Conservation (phyloP, 768 basidiomycete genomes). For the Leccinum pellstonianum region DNA sequence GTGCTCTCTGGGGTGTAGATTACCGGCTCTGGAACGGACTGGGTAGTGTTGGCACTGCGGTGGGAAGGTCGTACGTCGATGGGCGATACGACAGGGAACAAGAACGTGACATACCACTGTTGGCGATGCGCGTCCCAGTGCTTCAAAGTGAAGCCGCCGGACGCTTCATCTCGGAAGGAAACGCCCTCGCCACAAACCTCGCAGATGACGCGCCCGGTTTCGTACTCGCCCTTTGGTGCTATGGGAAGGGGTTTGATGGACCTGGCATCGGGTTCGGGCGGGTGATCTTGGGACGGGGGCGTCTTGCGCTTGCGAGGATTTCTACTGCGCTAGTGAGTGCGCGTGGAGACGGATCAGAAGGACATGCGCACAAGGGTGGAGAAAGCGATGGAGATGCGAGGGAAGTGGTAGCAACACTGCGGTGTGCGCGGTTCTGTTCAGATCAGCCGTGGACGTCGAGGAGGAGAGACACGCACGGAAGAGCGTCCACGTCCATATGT, state of each 20-base stretch:
- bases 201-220: constrained; percentile 63
- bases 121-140: constrained; percentile 69
- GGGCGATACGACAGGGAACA: constrained; percentile 3
- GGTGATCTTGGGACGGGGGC: constrained; percentile 26
- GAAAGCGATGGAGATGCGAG: constrained; percentile 16
- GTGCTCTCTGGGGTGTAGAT: constrained; percentile 44
- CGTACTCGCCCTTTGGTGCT: constrained; percentile 52
- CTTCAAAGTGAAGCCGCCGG: constrained; percentile 62
- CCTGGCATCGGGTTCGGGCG: constrained; percentile 16
- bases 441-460: constrained; percentile 14
- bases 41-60: constrained; percentile 32
- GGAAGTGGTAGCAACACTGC: constrained; percentile 13
- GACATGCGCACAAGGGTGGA: constrained; percentile 21
- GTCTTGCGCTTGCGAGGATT: constrained; percentile 42
- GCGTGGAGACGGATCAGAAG: constrained; percentile 19
- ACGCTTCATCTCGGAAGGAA: constrained; percentile 63
- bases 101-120: constrained; percentile 47
- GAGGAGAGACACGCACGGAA: constrained; percentile 19
- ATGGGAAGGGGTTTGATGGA: constrained; percentile 10
- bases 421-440: constrained; percentile 6
- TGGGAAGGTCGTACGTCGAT: constrained; percentile 6
- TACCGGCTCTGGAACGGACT: constrained; percentile 36
- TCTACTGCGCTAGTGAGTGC: constrained; percentile 21
- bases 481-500: constrained; percentile 21
- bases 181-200: constrained; percentile 60